Conservation (phyloP, 495 filamentous ascomycete species). For the Neurospora sp. region DNA sequence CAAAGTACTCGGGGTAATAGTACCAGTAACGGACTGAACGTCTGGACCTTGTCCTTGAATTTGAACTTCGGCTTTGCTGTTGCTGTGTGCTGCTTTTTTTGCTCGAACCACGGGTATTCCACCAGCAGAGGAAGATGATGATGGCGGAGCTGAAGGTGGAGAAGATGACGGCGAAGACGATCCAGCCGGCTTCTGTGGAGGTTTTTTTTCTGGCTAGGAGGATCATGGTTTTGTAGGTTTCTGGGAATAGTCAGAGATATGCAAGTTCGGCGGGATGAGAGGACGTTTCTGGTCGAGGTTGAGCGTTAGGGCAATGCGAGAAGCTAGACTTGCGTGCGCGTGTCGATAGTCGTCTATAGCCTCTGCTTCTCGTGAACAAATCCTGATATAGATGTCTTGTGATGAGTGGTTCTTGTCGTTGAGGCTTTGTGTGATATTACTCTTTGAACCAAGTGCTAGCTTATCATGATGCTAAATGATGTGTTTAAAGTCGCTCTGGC, state of each 20-base stretch:
- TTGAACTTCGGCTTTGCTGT: neutral
- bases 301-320: neutral
- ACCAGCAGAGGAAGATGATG: neutral
- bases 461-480: no score
- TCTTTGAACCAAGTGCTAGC: no score
- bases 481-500: no score
- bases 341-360: neutral
- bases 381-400: no score
- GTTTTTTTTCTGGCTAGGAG: neutral
- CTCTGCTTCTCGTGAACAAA: neutral
- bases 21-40: neutral
- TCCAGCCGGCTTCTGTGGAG: neutral
- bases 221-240: neutral
- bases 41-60: neutral
- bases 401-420: no score
- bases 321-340: neutral
- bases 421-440: no score
- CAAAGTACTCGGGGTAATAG: neutral
- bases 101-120: neutral
- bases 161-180: neutral
- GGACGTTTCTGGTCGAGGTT: neutral
- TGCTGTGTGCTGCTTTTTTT: neutral
- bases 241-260: neutral
- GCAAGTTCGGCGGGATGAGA: neutral
- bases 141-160: neutral